Base-by-base conservation (phyloP, 495 filamentous ascomycete species). In the Penicillium taxi region DNA sequence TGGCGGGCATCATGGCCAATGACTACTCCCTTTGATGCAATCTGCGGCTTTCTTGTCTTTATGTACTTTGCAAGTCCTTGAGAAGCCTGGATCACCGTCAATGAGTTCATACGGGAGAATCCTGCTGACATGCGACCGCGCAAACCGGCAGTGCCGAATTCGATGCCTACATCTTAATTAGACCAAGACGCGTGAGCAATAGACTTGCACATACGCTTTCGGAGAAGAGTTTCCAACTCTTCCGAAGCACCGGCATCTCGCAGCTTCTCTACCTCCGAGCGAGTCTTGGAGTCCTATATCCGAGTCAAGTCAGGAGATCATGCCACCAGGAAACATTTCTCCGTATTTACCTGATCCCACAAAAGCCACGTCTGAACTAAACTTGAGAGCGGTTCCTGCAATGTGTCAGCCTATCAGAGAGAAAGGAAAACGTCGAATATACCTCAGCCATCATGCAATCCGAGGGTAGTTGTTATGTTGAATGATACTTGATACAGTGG, bases 61-160 rank as follows among this genome's bases (percentile, higher is more conserved):
- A 86, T 61, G 45, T 81, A 81, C 38, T 66, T 72, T 12, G 81
- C 81, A 13, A 84, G 63, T 1, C 81, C 81, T 57, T 84, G 81
- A 0, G 81, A 81, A 28, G 81, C 76, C 53, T 84, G 81, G 23
- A 84, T 82, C 31, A 84, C 74, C 0, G 78, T 84, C 35, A 84
- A 50, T 15, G 66, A 66, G 53, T 84, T 86, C 70, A 86, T 78
- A 41, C 73, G 75, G 0, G 77, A 64, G 55, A 82, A 84, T 0
- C 81, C 81, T 21, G 80, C 80, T 39, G 77, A 66, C 81, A 86
- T 86, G 23, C 66, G 70, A 29, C 75, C 78, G 11, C 81, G 71
- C 1, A 86, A 65, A 45, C 81, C 80, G 32, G 81, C 80, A 8
- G 81, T 84, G 15, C 81, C 81, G 42, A 84, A 84, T 35, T 75